phyloP scores from a whole-genome alignment of 2,329 filamentous ascomycete genomes.

The Diaporthe sp. region DNA sequence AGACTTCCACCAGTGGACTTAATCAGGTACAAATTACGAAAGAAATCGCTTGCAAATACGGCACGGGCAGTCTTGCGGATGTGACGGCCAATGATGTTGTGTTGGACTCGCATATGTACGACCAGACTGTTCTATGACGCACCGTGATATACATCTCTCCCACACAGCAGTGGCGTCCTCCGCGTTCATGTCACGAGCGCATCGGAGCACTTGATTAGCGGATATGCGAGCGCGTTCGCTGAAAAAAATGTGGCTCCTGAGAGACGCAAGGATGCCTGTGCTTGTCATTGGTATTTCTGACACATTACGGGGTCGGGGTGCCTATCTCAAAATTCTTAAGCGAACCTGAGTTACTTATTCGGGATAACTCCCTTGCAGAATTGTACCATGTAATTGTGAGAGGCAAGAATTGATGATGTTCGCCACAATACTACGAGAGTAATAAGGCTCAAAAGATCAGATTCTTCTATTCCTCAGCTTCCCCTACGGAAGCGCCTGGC shows the following conservation, averaged over 20 bases:
- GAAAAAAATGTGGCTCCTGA: no score
- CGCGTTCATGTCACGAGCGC: not conserved
- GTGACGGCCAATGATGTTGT: not conserved
- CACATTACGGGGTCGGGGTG: not conserved
- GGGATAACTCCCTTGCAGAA: not conserved
- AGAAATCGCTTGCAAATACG: no score
- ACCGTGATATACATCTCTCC: no score
- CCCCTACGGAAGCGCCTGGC: not conserved
- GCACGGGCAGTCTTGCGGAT: no score
- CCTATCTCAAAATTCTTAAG: not conserved
- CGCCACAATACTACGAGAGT: not conserved
- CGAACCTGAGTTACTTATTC: not conserved
- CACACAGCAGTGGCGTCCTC: not conserved
- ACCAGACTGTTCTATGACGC: no score
- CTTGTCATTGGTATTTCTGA: not conserved
- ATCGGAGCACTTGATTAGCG: no score
- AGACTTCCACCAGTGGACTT: not conserved
- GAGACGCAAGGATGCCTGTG: not conserved
- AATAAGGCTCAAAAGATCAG: not conserved
- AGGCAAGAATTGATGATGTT: not conserved
- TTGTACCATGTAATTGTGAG: not conserved
- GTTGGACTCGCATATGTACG: not conserved
- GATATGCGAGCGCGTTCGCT: not conserved
- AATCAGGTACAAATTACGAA: not conserved
- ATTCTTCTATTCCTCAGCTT: not conserved